phyloP scores from a whole-genome alignment of 495 filamentous ascomycete species.

The Podospora sp. region DNA sequence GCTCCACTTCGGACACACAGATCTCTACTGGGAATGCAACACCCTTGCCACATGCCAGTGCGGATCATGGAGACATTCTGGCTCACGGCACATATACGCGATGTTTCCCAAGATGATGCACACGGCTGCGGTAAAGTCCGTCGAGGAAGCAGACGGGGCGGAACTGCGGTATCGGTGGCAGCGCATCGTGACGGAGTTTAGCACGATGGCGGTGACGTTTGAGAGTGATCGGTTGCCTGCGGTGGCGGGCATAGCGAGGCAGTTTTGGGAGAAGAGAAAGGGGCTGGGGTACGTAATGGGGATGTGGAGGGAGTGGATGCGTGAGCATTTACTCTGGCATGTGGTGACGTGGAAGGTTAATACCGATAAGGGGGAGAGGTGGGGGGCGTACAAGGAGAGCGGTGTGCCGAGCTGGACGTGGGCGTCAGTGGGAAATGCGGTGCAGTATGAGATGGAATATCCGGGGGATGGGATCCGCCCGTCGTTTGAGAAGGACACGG shows the following conservation, averaged over 20 bases:
- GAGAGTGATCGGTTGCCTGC: conserved; percentile 29
- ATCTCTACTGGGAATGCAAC: conserved; percentile 25
- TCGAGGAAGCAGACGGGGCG: not conserved
- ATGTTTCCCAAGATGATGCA: conserved; percentile 9
- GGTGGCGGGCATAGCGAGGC: conserved; percentile 27
- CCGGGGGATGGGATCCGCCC: too few species aligned
- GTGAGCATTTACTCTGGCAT: conserved; percentile 14
- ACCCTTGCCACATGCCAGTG: conserved; percentile 18
- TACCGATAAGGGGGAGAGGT: not conserved
- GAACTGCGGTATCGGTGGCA: conserved; percentile 24
- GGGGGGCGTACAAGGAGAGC: too few species aligned
- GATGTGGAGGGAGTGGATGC: conserved; percentile 31
- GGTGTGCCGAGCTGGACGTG: too few species aligned
- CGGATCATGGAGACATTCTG: conserved; percentile 8
- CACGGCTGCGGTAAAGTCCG: not conserved
- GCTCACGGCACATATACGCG: conserved; percentile 5
- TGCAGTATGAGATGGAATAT: too few species aligned
- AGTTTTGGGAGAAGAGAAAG: conserved; percentile 10
- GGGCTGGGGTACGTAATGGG: conserved; percentile 24
- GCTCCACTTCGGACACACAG: conserved; percentile 23
- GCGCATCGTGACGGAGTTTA: conserved; percentile 31
- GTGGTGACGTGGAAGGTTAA: not conserved
- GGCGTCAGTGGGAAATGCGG: too few species aligned
- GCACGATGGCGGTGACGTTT: conserved; percentile 27
- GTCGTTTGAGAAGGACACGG: too few species aligned